These are phyloP conservation scores for Entomortierella lignicola DNA, from an alignment of 192 early-diverging fungal species.

Conservation along the genomic window DNA sequence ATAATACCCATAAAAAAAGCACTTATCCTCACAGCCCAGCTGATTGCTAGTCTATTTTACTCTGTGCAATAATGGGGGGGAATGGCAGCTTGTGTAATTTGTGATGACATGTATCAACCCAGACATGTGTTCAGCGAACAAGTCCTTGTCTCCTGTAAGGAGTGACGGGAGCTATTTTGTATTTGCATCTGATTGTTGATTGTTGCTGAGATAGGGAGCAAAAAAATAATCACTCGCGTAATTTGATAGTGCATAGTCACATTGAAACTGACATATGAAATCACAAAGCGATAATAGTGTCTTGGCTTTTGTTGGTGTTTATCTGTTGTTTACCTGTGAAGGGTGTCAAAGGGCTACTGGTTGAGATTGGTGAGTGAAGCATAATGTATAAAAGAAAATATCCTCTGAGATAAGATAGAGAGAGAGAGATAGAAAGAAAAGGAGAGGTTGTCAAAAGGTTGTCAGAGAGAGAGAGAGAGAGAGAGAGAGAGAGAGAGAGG, in stretches of 20 bases:
- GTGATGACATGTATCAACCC: background rate
- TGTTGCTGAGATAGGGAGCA: background rate
- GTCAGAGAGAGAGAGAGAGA: background rate
- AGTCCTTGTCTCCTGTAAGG: background rate
- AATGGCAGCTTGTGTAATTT: background rate
- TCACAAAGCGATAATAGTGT: too few species aligned
- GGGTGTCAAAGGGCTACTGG: background rate
- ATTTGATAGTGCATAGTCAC: too few species aligned
- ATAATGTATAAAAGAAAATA: conserved; percentile 5
- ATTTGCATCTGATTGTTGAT: background rate
- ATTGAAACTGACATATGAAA: too few species aligned
- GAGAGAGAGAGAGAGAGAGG: background rate
- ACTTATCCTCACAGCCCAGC: too few species aligned
- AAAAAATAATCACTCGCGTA: background rate
- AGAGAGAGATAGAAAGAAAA: conserved; percentile 1
- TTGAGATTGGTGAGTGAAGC: conserved; percentile 25
- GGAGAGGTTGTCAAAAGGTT: background rate
- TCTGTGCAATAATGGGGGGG: too few species aligned
- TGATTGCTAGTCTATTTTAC: too few species aligned
- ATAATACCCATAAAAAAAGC: too few species aligned
- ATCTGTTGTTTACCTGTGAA: conserved; percentile 9
- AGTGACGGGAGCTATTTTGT: conserved; percentile 3
- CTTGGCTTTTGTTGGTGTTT: background rate
- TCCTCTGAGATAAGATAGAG: background rate
- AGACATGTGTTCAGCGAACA: conserved; percentile 6